A percentile compares a stretch with the other conserved stretches of the same genome.
Conservation (phyloP, 768 basidiomycete genomes). For the Trametes meyenii region DNA sequence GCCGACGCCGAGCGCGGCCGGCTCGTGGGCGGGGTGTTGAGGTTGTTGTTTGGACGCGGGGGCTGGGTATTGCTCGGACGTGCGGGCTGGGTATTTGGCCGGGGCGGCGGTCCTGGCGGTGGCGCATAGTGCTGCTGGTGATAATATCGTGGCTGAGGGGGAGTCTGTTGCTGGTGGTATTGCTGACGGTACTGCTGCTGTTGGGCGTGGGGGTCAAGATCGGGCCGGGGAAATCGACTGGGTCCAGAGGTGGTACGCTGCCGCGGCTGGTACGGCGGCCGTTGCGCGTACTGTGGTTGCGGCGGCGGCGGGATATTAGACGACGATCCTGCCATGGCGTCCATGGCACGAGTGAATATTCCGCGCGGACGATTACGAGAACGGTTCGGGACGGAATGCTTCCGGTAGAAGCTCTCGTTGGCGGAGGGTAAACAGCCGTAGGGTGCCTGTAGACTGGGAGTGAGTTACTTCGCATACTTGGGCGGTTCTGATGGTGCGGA, state of each 20-base stretch:
- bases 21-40: constrained; percentile 27
- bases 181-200: constrained; percentile 12
- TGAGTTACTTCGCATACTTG: background rate
- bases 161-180: background rate
- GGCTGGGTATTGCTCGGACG: constrained; percentile 12
- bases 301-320: constrained; percentile 19
- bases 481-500: background rate
- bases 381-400: constrained; percentile 59
- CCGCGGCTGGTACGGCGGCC: constrained; percentile 29
- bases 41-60: constrained; percentile 10
- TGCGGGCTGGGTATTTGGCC: constrained; percentile 19
- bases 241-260: constrained; percentile 34
- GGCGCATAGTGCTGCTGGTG: constrained; percentile 14
- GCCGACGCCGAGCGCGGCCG: constrained; percentile 47
- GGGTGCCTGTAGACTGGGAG: constrained; percentile 43
- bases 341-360: constrained; percentile 49
- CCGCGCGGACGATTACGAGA: constrained; percentile 36
- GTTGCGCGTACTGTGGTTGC: constrained; percentile 16
- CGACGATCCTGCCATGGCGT: constrained; percentile 31
- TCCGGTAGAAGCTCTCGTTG: constrained; percentile 68
- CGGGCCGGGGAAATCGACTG: constrained; percentile 56
- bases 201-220: constrained; percentile 52
- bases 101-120: constrained; percentile 16
- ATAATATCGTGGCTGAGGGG: background rate
- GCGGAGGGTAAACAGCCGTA: constrained; percentile 63